A percentile compares a stretch with the other conserved stretches of the same genome.
phyloP scores from a whole-genome alignment of 805 yeast genomes.

The Myxozyma vanderwaltii region DNA sequence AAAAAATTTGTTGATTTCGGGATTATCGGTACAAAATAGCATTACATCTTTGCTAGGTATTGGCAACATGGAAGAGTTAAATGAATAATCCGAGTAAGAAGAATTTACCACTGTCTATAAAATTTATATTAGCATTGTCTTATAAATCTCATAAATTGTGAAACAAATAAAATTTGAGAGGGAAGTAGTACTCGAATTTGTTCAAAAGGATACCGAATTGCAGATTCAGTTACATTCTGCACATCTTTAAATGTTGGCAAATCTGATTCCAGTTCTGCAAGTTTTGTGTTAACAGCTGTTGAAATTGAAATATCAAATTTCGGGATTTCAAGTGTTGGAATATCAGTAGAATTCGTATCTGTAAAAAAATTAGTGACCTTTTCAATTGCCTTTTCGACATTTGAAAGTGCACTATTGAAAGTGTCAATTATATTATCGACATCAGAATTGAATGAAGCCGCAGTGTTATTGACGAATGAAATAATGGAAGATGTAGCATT shows the following conservation, averaged over 20 bases:
- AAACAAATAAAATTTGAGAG: too few relatives aligned
- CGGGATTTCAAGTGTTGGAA: conserved; percentile 43
- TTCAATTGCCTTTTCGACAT: conserved; percentile 53
- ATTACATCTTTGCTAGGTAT: conserved; percentile 47
- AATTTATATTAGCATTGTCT: too few relatives aligned
- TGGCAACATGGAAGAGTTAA: conserved; percentile 44
- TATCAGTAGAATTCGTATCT: conserved; percentile 46
- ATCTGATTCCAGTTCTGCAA: conserved; percentile 53
- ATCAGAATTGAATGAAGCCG: conserved; percentile 56
- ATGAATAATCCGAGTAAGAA: conserved; percentile 29
- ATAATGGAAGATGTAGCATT: conserved; percentile 70
- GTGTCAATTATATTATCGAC: conserved; percentile 68
- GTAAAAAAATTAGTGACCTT: conserved; percentile 60
- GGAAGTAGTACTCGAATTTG: conserved; percentile 39
- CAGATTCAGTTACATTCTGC: conserved; percentile 55
- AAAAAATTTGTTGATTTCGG: conserved; percentile 48
- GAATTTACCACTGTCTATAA: conserved; percentile 14
- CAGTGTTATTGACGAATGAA: conserved; percentile 60
- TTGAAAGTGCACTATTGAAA: conserved; percentile 59
- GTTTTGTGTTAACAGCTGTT: conserved; percentile 56
- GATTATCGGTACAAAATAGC: conserved; percentile 44
- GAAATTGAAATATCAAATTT: conserved; percentile 71
- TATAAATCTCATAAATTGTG: too few relatives aligned
- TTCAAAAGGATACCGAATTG: conserved; percentile 64
- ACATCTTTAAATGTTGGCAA: conserved; percentile 70